Evolutionary conservation across 108 stramenopile species (phyloP).

Genomic region (Heterococcus sp.): DNA sequence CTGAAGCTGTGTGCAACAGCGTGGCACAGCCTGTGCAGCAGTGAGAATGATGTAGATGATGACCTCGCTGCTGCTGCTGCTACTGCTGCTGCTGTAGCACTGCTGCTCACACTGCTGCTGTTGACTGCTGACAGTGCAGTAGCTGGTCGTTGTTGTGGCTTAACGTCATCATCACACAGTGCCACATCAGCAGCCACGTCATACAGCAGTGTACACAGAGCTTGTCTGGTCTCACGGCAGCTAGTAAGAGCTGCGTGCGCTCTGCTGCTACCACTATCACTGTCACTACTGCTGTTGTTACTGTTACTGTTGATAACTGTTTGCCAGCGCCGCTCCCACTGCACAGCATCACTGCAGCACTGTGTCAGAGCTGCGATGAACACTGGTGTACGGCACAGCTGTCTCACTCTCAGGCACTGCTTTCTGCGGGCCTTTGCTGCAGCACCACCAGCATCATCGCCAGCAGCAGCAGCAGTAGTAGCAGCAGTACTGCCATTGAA

Average conservation of each 20-base stretch:
- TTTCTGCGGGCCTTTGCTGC: too few species aligned
- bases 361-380: not conserved
- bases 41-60: not conserved
- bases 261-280: not conserved
- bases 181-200: not conserved
- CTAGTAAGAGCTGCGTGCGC: not conserved
- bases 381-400: not conserved
- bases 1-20: slow-evolving; percentile 72
- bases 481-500: not conserved
- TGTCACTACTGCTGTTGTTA: too few species aligned
- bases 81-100: not conserved
- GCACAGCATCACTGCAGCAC: not conserved
- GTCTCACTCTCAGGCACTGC: not conserved
- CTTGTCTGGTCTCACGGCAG: not conserved
- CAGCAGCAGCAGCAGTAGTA: too few species aligned
- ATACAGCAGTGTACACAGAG: not conserved
- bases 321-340: too few species aligned
- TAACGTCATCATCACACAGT: not conserved
- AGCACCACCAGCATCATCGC: too few species aligned
- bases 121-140: not conserved
- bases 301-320: too few species aligned
- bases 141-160: not conserved
- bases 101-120: not conserved
- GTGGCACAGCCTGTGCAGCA: slow-evolving; percentile 56
- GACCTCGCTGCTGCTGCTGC: not conserved